A percentile compares a stretch with the other conserved stretches of the same genome.
phyloP scores from a whole-genome alignment of 1,139 yeast species.

The Nakaseomyces uthaithaninus region DNA sequence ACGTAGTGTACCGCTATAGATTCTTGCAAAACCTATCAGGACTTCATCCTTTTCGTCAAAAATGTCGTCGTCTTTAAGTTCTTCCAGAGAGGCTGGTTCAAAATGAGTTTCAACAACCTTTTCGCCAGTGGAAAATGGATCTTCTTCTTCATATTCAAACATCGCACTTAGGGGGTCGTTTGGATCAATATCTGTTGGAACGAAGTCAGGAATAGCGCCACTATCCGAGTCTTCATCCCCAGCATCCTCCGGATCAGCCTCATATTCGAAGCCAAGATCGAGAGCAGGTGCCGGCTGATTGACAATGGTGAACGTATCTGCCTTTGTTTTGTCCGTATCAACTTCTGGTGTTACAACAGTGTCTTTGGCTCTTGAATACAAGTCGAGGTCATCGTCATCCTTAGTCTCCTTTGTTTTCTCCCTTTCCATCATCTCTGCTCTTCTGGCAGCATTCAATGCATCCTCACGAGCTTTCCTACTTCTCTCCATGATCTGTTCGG shows the following conservation, averaged over 20 bases:
- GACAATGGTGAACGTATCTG: slow-evolving; percentile 19
- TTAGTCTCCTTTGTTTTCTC: slow-evolving; percentile 14
- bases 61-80: slow-evolving; percentile 39
- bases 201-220: slow-evolving; percentile 19
- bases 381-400: slow-evolving; percentile 21
- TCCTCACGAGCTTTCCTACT: slow-evolving; percentile 60
- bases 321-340: slow-evolving; percentile 12
- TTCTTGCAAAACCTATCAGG: slow-evolving; percentile 78
- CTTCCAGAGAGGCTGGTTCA: slow-evolving; percentile 26
- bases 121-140: slow-evolving; percentile 28
- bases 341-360: slow-evolving; percentile 26
- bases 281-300: slow-evolving; percentile 23
- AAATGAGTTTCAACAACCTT: slow-evolving; percentile 28
- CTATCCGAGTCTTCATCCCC: slow-evolving; percentile 12
- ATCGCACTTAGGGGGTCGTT: slow-evolving; percentile 31
- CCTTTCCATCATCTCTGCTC: slow-evolving; percentile 53
- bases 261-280: slow-evolving; percentile 21
- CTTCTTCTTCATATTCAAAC: slow-evolving; percentile 33
- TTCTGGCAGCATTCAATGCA: slow-evolving; percentile 46
- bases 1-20: slow-evolving; percentile 73
- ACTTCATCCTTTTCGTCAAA: slow-evolving; percentile 49
- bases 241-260: slow-evolving; percentile 12
- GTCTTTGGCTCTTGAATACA: slow-evolving; percentile 27
- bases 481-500: slow-evolving; percentile 59
- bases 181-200: slow-evolving; percentile 27